Evolutionary conservation across 1,284 basidiomycete genomes (phyloP).

Genomic region (Ganoderma multipileum): DNA sequence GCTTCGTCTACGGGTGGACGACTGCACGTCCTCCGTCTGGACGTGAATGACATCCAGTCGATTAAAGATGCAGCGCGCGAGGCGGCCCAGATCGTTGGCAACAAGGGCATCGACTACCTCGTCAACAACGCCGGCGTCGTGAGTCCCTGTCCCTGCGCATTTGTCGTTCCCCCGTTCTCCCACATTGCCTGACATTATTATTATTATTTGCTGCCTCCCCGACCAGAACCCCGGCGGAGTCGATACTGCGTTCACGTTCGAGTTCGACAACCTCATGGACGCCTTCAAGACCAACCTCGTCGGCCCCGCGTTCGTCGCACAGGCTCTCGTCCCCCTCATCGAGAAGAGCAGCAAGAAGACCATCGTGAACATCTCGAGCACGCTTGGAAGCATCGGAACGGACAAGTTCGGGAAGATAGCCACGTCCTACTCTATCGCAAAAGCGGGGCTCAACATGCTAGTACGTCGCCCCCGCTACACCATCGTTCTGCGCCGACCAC

Average conservation of each 20-base stretch:
- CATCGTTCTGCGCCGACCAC: too few species aligned
- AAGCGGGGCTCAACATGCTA: conserved; percentile 41
- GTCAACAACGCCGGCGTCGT: conserved; percentile 49
- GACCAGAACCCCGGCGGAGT: background rate
- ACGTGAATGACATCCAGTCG: conserved; percentile 38
- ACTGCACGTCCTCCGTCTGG: conserved; percentile 44
- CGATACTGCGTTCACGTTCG: background rate
- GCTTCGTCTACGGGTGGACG: conserved; percentile 29
- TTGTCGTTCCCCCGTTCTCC: background rate
- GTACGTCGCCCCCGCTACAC: conserved; percentile 25
- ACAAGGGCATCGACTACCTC: conserved; percentile 45
- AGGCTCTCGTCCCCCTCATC: conserved; percentile 32
- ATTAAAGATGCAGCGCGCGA: conserved; percentile 21
- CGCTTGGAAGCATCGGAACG: conserved; percentile 40
- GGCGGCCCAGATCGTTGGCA: conserved; percentile 38
- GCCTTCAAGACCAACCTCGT: background rate
- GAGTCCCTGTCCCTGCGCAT: conserved; percentile 18
- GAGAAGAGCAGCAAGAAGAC: conserved; percentile 41
- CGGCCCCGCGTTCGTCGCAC: background rate
- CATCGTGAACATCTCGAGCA: conserved; percentile 44
- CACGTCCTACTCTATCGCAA: conserved; percentile 39
- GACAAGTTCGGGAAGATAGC: conserved; percentile 31
- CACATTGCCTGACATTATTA: too few species aligned
- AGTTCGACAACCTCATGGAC: background rate
- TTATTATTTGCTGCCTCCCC: background rate